Conservation (phyloP, 345 rosid genomes). For the Bretschneidera sinensis region DNA sequence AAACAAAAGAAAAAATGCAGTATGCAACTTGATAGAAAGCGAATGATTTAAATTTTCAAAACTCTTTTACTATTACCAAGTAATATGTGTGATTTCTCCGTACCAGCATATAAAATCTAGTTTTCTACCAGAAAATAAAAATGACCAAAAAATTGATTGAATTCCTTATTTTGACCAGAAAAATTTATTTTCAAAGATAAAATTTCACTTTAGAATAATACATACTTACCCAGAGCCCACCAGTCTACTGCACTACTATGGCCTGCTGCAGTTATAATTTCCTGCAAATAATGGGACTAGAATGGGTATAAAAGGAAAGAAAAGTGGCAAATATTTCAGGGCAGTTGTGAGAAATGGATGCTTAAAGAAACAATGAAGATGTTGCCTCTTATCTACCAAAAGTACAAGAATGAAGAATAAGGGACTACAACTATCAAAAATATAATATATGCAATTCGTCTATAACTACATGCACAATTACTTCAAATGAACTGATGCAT, state of each 20-base stretch:
- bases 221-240: slow-evolving; percentile 94
- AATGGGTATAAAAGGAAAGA: background rate
- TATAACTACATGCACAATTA: background rate
- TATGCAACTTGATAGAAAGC: background rate
- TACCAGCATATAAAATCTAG: background rate
- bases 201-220: background rate
- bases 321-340: background rate
- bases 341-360: too few species aligned
- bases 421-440: too few species aligned
- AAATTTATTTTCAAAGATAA: too few species aligned
- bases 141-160: background rate
- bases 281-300: slow-evolving; percentile 38
- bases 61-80: background rate
- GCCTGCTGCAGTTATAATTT: slow-evolving; percentile 82
- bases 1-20: background rate
- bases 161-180: background rate
- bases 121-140: background rate
- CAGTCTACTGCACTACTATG: slow-evolving; percentile 98
- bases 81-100: too few species aligned
- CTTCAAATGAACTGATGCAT: background rate
- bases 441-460: too few species aligned
- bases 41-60: background rate
- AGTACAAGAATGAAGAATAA: too few species aligned
- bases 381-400: too few species aligned
- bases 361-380: too few species aligned